phyloP scores from a whole-genome alignment of 768 basidiomycete genomes.

The Pleurotus tuber-regium region DNA sequence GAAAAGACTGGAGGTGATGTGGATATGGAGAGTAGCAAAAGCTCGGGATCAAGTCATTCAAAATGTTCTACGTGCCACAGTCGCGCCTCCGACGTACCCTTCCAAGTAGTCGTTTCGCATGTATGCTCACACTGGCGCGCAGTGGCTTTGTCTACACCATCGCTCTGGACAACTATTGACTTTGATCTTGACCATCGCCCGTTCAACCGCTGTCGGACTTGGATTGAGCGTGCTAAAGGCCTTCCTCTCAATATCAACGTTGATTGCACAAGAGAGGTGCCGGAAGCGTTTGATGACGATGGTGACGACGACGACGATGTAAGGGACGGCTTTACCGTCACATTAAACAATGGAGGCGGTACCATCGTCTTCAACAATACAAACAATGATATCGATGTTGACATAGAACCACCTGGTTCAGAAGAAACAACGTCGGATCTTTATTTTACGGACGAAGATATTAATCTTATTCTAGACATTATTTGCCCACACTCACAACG shows the following conservation, averaged over 20 bases:
- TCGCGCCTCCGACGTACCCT: conserved; percentile 6
- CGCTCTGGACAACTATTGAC: conserved; percentile 23
- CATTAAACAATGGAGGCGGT: neutral
- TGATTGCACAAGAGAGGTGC: conserved; percentile 34
- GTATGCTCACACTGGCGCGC: conserved; percentile 31
- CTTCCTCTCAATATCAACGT: conserved; percentile 54
- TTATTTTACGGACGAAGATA: conserved; percentile 30
- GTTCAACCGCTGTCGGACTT: conserved; percentile 40
- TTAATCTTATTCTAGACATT: conserved; percentile 36
- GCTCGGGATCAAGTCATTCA: neutral
- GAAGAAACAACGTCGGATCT: conserved; percentile 13
- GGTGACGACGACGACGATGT: conserved; percentile 21
- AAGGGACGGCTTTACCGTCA: neutral
- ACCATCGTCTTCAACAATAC: conserved; percentile 10
- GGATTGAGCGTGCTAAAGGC: conserved; percentile 52
- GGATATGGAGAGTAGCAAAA: neutral
- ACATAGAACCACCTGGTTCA: conserved; percentile 12
- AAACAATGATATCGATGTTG: conserved; percentile 18
- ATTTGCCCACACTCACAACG: conserved; percentile 51
- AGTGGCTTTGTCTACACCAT: conserved; percentile 23
- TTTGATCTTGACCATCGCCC: conserved; percentile 27
- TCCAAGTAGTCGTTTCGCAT: conserved; percentile 26
- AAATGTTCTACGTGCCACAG: no score
- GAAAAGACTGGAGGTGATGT: neutral
- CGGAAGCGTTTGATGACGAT: conserved; percentile 22